Evolutionary conservation across 2,329 filamentous ascomycete genomes (phyloP), one percentile per base, ranked within the genome.

Genomic region (Fusarium tricinctum): DNA sequence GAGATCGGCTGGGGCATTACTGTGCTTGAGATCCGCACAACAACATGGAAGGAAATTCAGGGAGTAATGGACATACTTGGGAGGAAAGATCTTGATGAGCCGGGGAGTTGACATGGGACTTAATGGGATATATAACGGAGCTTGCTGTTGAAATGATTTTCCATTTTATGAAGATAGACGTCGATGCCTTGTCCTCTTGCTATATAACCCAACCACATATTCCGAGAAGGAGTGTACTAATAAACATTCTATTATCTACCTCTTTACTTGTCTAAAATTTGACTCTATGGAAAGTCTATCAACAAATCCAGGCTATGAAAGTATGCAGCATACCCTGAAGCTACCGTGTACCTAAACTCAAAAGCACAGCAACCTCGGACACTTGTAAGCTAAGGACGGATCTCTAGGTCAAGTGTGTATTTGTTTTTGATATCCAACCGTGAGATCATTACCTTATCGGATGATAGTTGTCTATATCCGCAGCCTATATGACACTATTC

Each of bases 31-130:
- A 76, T 79, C n/a, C 64, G 68, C 9, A 61, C 66, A 8, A 62
- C 68, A 6, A 68, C 61, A 2, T 78, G 77, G 78, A 75, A 75
- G 38, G 73, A 77, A 20, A 74, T 79, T 15, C 53, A 63, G 20
- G 23, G 30, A 14, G 71, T 63, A 2, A 63, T 75, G 61, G 72
- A 75, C 40, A 17, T 23, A 12, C 48, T 78, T 45, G 75, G 71
- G 8, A 69, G 75, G 44, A 70, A 66, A 23, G 77, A 78, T 48
- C 53, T 78, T 15, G 74, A 77, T 32, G 38, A 66, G 33, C 63
- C 65, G 12, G 42, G 32, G 10, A 46, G 20, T 40, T 53, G 10
- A 39, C 33, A n/a, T 28, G 26, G 38, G 8, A 26, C 20, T 13
- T 68, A 47, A 26, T 26, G 22, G 30, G 20, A 51, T 30, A n/a